Percentiles rank a stretch among this genome's conserved stretches.
Evolutionary conservation across 176 grass and related monocot genomes (phyloP).

Genomic region (Themeda triandra): DNA sequence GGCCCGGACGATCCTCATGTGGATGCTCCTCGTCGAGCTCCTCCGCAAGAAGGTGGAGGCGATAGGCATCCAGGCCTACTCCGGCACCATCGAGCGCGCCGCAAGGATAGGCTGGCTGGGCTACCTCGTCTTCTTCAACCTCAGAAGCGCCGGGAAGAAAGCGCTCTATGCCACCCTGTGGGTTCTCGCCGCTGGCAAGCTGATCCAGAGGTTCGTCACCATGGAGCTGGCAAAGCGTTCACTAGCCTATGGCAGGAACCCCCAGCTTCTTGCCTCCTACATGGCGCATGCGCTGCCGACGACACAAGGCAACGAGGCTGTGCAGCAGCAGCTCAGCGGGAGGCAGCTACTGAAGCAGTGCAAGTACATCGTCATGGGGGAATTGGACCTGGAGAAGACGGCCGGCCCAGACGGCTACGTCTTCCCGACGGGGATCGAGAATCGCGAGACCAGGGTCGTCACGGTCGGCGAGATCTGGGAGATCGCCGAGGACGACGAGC

Average conservation of each 20-base stretch:
- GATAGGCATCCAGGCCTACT: not conserved
- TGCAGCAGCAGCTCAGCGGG: too few relatives aligned
- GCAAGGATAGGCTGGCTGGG: not conserved
- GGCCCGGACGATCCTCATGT: not conserved
- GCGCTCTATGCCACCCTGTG: not conserved
- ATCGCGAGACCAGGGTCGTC: too few relatives aligned
- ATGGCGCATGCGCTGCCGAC: too few relatives aligned
- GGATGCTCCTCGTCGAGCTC: not conserved
- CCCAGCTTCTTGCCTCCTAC: too few relatives aligned
- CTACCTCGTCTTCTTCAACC: not conserved
- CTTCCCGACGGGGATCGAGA: too few relatives aligned
- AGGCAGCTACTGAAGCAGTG: not conserved
- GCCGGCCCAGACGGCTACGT: too few relatives aligned
- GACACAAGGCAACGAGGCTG: too few relatives aligned
- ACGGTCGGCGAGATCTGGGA: not conserved
- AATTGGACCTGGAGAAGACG: not conserved
- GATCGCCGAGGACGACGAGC: too few relatives aligned
- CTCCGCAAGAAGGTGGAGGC: not conserved
- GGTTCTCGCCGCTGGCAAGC: not conserved
- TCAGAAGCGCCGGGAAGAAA: not conserved
- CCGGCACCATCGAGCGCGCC: not conserved
- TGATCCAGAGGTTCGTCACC: not conserved
- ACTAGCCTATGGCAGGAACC: too few relatives aligned
- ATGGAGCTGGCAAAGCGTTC: too few relatives aligned
- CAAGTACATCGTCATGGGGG: not conserved